Evolutionary conservation across 495 filamentous ascomycete species (phyloP).

Genomic region (Tuber magnatum): DNA sequence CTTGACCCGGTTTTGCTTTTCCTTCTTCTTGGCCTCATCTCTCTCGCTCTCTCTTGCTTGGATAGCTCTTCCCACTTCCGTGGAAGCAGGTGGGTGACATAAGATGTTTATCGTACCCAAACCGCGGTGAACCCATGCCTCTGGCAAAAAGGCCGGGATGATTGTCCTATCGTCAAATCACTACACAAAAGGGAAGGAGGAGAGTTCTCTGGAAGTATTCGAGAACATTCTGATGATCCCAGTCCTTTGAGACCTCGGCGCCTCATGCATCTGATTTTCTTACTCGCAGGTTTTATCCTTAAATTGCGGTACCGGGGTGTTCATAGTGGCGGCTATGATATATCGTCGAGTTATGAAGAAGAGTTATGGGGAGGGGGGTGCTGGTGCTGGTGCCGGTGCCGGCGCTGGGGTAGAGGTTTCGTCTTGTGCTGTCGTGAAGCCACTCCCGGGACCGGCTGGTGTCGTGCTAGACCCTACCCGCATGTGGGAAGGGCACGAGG

Average conservation of each 20-base stretch:
- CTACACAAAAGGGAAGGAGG: background rate
- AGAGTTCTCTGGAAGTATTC: constrained; percentile 22
- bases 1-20: background rate
- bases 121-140: background rate
- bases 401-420: background rate
- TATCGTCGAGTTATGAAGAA: background rate
- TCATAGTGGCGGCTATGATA: background rate
- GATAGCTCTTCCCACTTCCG: background rate
- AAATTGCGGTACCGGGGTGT: background rate
- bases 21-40: background rate
- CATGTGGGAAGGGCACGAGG: constrained; percentile 28
- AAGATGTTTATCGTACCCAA: background rate
- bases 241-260: constrained; percentile 28
- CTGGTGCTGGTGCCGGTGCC: background rate
- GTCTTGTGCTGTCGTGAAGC: constrained; percentile 24
- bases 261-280: constrained; percentile 36
- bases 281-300: constrained; percentile 13
- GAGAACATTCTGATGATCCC: constrained; percentile 31
- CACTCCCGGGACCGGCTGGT: constrained; percentile 37
- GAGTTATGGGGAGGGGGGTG: constrained; percentile 2
- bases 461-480: constrained; percentile 26
- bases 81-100: background rate
- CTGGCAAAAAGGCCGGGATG: background rate
- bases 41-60: background rate
- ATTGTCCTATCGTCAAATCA: background rate